phyloP scores from a whole-genome alignment of 2,329 filamentous ascomycete genomes.

The Emergomyces pasteurianus region DNA sequence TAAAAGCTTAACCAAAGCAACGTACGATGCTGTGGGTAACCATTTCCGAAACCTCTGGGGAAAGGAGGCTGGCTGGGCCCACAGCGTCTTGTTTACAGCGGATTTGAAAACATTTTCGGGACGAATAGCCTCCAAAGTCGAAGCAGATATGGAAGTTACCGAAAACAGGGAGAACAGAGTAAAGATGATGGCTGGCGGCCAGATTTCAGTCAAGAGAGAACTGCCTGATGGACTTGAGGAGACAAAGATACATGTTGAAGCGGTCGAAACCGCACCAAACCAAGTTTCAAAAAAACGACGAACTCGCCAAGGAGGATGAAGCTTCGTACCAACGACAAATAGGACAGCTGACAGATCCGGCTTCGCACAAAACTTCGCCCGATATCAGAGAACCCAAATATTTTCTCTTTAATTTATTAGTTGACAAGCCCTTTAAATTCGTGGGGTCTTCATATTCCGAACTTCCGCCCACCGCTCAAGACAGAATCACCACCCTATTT shows the following conservation, averaged over 20 bases:
- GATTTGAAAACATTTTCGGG: constrained; percentile 78
- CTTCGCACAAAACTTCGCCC: not conserved
- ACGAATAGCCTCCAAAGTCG: constrained; percentile 34
- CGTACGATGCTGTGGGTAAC: constrained; percentile 81
- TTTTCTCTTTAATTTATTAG: not conserved
- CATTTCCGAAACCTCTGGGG: constrained; percentile 88
- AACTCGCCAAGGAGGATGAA: constrained; percentile 4
- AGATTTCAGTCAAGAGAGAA: constrained; percentile 6
- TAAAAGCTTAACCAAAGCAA: constrained; percentile 75
- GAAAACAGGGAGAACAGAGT: not conserved
- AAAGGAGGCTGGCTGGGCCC: constrained; percentile 89
- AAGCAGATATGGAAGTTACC: constrained; percentile 14
- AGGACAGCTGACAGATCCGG: not conserved
- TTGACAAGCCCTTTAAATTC: no score
- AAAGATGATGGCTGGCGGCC: not conserved
- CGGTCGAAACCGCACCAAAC: not conserved
- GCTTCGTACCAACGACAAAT: not conserved
- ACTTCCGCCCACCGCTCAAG: no score
- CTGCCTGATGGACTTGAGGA: constrained; percentile 3
- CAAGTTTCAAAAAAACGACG: constrained; percentile 5
- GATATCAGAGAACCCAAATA: not conserved
- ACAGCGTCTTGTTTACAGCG: constrained; percentile 91
- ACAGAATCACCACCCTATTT: no score
- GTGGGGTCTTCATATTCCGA: no score
- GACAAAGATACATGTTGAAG: not conserved